Evolutionary conservation across 2,329 filamentous ascomycete species (phyloP).

Genomic region (Aspergillus awamori): DNA sequence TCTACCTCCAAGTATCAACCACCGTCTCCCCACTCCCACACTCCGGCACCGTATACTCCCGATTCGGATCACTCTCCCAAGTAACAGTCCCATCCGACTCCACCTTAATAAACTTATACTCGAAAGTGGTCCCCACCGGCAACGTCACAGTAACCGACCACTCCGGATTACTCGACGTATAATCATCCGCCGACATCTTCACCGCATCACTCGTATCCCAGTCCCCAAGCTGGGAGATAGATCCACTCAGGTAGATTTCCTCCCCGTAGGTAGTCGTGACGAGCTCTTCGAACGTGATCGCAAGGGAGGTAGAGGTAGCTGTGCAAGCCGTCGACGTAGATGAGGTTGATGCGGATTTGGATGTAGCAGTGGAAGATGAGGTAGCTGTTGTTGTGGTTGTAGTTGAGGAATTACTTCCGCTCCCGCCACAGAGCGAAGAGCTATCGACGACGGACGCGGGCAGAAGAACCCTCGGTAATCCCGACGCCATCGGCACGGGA

Average conservation of each 20-base stretch:
- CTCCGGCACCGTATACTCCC: slow-evolving; percentile 43
- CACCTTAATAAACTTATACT: slow-evolving; percentile 70
- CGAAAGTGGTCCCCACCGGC: slow-evolving; percentile 57
- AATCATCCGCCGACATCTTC: slow-evolving; percentile 60
- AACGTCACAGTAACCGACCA: slow-evolving; percentile 64
- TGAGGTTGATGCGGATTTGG: slow-evolving; percentile 6
- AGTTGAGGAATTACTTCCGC: not conserved
- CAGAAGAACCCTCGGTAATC: slow-evolving; percentile 45
- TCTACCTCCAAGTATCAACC: slow-evolving; percentile 44
- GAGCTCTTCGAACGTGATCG: slow-evolving; percentile 65
- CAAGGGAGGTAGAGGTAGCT: slow-evolving; percentile 46
- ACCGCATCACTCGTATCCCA: slow-evolving; percentile 63
- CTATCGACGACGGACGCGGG: slow-evolving; percentile 16
- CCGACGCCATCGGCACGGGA: slow-evolving; percentile 47
- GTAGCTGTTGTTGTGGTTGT: slow-evolving; percentile 6
- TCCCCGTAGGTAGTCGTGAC: slow-evolving; percentile 64
- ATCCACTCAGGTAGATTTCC: slow-evolving; percentile 67
- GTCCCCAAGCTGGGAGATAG: slow-evolving; percentile 59
- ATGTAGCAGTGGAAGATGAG: slow-evolving; percentile 11
- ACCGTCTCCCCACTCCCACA: slow-evolving; percentile 39
- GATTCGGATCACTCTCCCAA: slow-evolving; percentile 66
- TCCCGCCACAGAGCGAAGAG: slow-evolving; percentile 18
- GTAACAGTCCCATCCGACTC: slow-evolving; percentile 51
- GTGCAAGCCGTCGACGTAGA: slow-evolving; percentile 21
- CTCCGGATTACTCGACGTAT: slow-evolving; percentile 61